Percentiles rank a stretch among this genome's conserved stretches.
Conservation (phyloP, 2,329 filamentous ascomycete genomes). For the Calycina marina region DNA sequence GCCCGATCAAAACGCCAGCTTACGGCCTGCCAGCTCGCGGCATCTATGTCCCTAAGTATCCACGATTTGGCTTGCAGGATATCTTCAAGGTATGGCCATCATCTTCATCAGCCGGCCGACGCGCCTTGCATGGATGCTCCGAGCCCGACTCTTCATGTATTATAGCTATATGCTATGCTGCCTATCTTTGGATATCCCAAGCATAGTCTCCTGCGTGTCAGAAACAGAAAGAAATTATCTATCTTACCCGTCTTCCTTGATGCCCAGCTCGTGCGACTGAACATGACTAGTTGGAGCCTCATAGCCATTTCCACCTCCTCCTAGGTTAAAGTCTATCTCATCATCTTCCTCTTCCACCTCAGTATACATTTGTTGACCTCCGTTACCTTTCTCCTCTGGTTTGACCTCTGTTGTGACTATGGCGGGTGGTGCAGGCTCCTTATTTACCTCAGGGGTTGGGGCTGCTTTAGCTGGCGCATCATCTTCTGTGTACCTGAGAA, state of each 20-base stretch:
- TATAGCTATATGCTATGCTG: too few relatives aligned
- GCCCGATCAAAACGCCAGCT: too few relatives aligned
- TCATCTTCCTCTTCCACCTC: constrained; percentile 38
- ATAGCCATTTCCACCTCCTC: constrained; percentile 24
- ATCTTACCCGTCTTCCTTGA: constrained; percentile 89
- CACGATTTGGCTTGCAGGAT: too few relatives aligned
- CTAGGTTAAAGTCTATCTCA: constrained; percentile 40
- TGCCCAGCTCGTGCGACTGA: constrained; percentile 43
- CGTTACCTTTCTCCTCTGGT: constrained; percentile 18
- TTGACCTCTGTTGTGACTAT: constrained; percentile 18
- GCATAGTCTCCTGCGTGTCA: too few relatives aligned
- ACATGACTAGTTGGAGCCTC: constrained; percentile 13
- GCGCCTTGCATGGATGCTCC: too few relatives aligned
- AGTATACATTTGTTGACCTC: constrained; percentile 28
- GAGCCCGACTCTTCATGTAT: too few relatives aligned
- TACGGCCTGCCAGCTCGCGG: too few relatives aligned
- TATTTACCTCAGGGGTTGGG: constrained; percentile 16
- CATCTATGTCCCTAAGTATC: too few relatives aligned
- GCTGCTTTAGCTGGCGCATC: constrained; percentile 33
- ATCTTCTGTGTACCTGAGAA: constrained; percentile 50
- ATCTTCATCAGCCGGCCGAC: too few relatives aligned
- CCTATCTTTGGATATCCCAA: too few relatives aligned
- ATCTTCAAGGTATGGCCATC: too few relatives aligned
- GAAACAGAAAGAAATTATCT: constrained; percentile 11
- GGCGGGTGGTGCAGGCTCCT: constrained; percentile 16